These are phyloP conservation scores for Tolypocladium ovalisporum DNA, from an alignment of 2,329 filamentous ascomycete genomes.

Conservation along the genomic window DNA sequence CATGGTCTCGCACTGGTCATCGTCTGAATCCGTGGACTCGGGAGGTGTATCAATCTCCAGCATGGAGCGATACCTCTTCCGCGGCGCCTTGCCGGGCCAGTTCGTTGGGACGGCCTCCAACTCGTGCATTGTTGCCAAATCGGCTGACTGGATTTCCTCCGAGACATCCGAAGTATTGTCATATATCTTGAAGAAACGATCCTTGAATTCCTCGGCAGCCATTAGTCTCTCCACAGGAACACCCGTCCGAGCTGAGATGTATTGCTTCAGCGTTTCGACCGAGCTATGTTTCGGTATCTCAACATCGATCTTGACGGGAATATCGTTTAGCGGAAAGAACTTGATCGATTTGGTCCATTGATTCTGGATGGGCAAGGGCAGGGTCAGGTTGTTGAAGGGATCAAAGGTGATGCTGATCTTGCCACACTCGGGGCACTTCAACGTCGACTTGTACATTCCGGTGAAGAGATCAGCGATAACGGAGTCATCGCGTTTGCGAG, in stretches of 20 bases:
- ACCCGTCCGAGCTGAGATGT: constrained; percentile 55
- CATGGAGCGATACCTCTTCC: constrained; percentile 39
- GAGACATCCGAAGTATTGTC: constrained; percentile 56
- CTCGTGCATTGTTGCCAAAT: constrained; percentile 63
- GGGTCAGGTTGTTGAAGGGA: constrained; percentile 87
- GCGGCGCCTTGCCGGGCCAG: constrained; percentile 43
- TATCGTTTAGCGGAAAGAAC: constrained; percentile 66
- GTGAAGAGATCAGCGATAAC: constrained; percentile 93
- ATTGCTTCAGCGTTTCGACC: constrained; percentile 58
- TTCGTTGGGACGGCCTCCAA: constrained; percentile 73
- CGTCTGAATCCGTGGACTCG: constrained; percentile 43
- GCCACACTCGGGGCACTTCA: constrained; percentile 80
- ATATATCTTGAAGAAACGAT: constrained; percentile 80
- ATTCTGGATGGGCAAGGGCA: constrained; percentile 81
- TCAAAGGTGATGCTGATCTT: constrained; percentile 99
- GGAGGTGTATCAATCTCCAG: constrained; percentile 31
- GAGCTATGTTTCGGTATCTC: constrained; percentile 71
- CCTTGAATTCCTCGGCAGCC: constrained; percentile 70
- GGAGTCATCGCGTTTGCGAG: constrained; percentile 85
- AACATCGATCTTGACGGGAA: constrained; percentile 60
- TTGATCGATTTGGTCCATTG: constrained; percentile 66
- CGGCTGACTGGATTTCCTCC: constrained; percentile 59
- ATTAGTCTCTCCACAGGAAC: constrained; percentile 59
- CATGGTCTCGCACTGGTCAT: constrained; percentile 52
- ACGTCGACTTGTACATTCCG: constrained; percentile 95